Evolutionary conservation across 2,329 filamentous ascomycete species (phyloP).

Genomic region (Hirsutella rhossiliensis): DNA sequence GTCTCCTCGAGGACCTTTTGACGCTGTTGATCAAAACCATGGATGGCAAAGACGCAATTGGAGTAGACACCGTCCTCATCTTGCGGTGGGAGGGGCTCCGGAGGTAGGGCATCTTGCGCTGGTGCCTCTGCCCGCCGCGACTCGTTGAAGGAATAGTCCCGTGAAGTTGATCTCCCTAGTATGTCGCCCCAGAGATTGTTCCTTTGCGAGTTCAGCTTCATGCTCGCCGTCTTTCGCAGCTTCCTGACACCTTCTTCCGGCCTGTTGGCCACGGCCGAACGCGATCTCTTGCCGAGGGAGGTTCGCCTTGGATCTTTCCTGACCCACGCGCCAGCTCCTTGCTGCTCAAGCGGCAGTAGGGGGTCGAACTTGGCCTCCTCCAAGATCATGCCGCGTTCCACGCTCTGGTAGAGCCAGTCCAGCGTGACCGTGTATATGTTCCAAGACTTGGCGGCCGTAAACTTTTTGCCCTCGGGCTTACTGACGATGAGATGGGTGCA

Average conservation of each 20-base stretch:
- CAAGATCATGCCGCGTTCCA: conserved; percentile 79
- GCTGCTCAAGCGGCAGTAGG: conserved; percentile 51
- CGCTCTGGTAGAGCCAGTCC: conserved; percentile 76
- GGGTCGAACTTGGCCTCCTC: conserved; percentile 82
- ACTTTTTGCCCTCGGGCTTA: conserved; percentile 76
- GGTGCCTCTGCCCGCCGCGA: conserved; percentile 8
- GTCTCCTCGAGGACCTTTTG: conserved; percentile 34
- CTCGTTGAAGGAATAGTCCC: conserved; percentile 19
- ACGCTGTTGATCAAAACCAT: conserved; percentile 44
- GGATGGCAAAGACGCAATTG: conserved; percentile 44
- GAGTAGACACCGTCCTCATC: conserved; percentile 34
- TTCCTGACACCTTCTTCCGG: conserved; percentile 59
- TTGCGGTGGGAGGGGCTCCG: neutral
- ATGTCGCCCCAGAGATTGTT: conserved; percentile 89
- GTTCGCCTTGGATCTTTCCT: conserved; percentile 33
- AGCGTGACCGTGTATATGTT: conserved; percentile 64
- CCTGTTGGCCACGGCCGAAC: conserved; percentile 32
- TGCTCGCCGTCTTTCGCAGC: conserved; percentile 75
- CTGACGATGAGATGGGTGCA: conserved; percentile 83
- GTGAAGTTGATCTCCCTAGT: conserved; percentile 36
- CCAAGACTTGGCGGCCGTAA: conserved; percentile 77
- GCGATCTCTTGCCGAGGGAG: conserved; percentile 45
- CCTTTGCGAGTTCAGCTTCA: conserved; percentile 67
- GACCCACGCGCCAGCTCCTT: conserved; percentile 67
- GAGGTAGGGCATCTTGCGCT: neutral